These are phyloP conservation scores for Petunia hybrid DNA, from an alignment of 305 asterid genomes.

Conservation along the genomic window DNA sequence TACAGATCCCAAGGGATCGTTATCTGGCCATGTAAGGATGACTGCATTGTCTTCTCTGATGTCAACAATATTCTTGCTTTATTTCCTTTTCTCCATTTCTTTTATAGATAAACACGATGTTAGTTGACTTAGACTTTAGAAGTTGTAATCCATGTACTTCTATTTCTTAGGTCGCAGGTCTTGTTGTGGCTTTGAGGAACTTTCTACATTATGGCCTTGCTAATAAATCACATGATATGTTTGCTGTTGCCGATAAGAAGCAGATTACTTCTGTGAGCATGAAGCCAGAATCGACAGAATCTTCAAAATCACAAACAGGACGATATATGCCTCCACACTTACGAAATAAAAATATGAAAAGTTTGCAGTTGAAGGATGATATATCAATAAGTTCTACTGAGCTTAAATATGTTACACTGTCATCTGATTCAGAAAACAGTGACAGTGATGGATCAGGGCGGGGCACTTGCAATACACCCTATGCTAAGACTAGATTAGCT, in stretches of 20 bases:
- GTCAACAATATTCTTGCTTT: conserved; percentile 12
- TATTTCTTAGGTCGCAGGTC: conserved; percentile 70
- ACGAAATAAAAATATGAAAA: conserved; percentile 59
- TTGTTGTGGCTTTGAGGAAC: conserved; percentile 76
- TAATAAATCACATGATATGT: conserved; percentile 50
- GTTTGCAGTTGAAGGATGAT: conserved; percentile 49
- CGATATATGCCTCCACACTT: conserved; percentile 91
- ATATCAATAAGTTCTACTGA: conserved; percentile 50
- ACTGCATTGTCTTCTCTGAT: conserved; percentile 9
- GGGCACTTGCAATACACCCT: conserved; percentile 50
- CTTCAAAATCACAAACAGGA: conserved; percentile 54
- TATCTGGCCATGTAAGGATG: conserved; percentile 78
- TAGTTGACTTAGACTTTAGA: neutral
- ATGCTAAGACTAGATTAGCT: conserved; percentile 76
- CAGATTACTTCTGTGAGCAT: conserved; percentile 48
- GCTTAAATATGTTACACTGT: conserved; percentile 41
- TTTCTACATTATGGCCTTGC: conserved; percentile 81
- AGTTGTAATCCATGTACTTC: conserved; percentile 23
- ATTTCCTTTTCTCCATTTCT: neutral
- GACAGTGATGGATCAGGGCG: conserved; percentile 76
- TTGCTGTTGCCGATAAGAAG: conserved; percentile 50
- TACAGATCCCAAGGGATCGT: conserved; percentile 69
- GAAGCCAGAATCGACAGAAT: conserved; percentile 44
- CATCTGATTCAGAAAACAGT: conserved; percentile 93
- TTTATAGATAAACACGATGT: neutral